phyloP scores from a whole-genome alignment of 192 early-diverging fungal species.

The Anaeromyces robustus region DNA sequence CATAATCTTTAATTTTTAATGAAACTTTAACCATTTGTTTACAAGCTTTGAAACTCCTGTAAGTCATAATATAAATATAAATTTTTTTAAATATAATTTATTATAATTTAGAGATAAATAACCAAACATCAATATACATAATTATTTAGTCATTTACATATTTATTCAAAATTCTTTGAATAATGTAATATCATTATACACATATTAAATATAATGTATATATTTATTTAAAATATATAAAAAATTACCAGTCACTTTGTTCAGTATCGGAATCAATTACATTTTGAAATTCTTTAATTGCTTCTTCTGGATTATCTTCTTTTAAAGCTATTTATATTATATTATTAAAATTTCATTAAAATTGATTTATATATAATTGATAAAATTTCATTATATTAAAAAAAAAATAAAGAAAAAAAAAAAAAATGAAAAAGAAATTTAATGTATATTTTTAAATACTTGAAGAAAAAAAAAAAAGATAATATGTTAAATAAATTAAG shows the following conservation, averaged over 20 bases:
- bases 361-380: no score
- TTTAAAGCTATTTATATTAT: slow-evolving; percentile 37
- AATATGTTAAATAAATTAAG: no score
- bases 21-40: slow-evolving; percentile 77
- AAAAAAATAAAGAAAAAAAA: neutral
- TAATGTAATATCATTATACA: no score
- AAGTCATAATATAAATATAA: neutral
- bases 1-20: slow-evolving; percentile 45
- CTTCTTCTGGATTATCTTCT: slow-evolving; percentile 56
- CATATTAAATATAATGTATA: no score
- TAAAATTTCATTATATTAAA: neutral
- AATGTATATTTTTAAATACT: no score
- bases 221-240: no score
- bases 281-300: slow-evolving; percentile 55
- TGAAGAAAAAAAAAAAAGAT: no score
- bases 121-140: no score
- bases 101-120: neutral
- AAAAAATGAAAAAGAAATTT: no score
- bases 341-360: neutral
- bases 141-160: no score
- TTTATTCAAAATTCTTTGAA: no score
- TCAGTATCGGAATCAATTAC: slow-evolving; percentile 67
- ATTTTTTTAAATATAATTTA: neutral
- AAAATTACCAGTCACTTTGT: slow-evolving; percentile 63
- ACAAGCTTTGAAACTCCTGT: slow-evolving; percentile 75